A percentile compares a stretch with the other conserved stretches of the same genome.
Conservation (phyloP, 768 basidiomycete species). For the Pleurotus giganteus region DNA sequence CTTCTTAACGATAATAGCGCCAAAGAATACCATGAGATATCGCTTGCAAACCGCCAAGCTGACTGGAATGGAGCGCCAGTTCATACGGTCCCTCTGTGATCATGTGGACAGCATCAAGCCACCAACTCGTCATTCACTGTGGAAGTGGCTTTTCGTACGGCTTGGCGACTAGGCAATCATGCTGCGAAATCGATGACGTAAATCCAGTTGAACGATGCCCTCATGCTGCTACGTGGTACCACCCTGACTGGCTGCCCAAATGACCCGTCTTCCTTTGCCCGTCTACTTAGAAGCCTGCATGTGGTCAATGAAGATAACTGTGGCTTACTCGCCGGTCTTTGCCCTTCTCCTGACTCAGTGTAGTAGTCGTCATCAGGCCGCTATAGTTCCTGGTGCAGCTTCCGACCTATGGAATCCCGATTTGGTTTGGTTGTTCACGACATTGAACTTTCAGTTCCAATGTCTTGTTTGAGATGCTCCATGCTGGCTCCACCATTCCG, state of each 20-base stretch:
- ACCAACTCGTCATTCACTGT: no score
- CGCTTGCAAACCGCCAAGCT: no score
- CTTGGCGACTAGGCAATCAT: no score
- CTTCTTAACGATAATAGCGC: no score
- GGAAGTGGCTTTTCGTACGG: no score
- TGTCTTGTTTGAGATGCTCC: background rate
- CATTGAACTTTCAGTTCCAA: background rate
- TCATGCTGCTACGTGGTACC: background rate
- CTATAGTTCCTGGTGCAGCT: background rate
- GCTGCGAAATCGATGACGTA: background rate
- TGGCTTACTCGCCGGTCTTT: background rate
- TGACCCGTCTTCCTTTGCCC: background rate
- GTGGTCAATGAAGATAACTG: background rate
- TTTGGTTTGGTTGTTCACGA: background rate
- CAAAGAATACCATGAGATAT: no score
- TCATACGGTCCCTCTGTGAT: no score
- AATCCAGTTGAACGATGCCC: background rate
- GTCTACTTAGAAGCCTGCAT: background rate
- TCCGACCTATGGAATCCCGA: background rate
- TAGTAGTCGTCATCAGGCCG: background rate
- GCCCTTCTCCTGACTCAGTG: background rate
- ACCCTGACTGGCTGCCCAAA: background rate
- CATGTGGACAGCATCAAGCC: background rate
- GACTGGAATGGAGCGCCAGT: no score
- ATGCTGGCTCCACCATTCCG: conserved; percentile 4